Evolutionary conservation across 2,329 filamentous ascomycete genomes (phyloP).

Genomic region (Fusarium chaquense): DNA sequence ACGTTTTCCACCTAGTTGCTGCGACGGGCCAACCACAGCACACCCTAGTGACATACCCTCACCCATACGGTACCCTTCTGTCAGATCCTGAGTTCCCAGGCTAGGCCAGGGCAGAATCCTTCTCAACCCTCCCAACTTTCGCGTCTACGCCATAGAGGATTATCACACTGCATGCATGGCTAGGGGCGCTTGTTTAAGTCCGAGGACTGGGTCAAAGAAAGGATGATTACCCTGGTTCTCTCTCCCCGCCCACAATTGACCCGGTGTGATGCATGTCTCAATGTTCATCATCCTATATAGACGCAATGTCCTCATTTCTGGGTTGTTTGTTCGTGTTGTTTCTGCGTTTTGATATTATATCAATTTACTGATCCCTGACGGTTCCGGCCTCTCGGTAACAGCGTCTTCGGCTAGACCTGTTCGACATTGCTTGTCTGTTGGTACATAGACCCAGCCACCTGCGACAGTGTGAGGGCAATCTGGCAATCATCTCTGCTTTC

Average conservation of each 20-base stretch:
- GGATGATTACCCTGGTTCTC: slow-evolving; percentile 14
- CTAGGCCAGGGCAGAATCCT: slow-evolving; percentile 39
- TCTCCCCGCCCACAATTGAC: slow-evolving; percentile 19
- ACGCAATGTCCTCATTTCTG: slow-evolving; percentile 45
- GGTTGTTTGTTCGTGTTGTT: slow-evolving; percentile 34
- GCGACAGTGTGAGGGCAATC: slow-evolving; percentile 12
- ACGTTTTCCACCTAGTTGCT: slow-evolving; percentile 39
- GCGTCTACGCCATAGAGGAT: slow-evolving; percentile 40
- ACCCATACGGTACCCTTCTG: slow-evolving; percentile 23
- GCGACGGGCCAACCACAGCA: slow-evolving; percentile 40
- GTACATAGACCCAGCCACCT: slow-evolving; percentile 28
- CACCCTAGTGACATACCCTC: slow-evolving; percentile 18
- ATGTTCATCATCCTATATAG: slow-evolving; percentile 45
- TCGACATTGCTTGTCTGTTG: slow-evolving; percentile 39
- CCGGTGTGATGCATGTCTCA: slow-evolving; percentile 31
- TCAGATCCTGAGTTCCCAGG: slow-evolving; percentile 28
- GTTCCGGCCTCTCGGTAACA: slow-evolving; percentile 44
- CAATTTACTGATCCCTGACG: slow-evolving; percentile 43
- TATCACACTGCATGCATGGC: slow-evolving; percentile 50
- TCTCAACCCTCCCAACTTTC: slow-evolving; percentile 27
- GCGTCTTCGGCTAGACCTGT: slow-evolving; percentile 32
- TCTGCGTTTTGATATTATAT: slow-evolving; percentile 38
- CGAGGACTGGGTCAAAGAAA: slow-evolving; percentile 24
- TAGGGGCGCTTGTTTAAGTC: slow-evolving; percentile 47
- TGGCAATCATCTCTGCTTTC: slow-evolving; percentile 13